Percentiles rank a stretch among this genome's conserved stretches.
These are phyloP conservation scores for Gossypium turneri DNA, from an alignment of 345 rosid species.

Conservation along the genomic window DNA sequence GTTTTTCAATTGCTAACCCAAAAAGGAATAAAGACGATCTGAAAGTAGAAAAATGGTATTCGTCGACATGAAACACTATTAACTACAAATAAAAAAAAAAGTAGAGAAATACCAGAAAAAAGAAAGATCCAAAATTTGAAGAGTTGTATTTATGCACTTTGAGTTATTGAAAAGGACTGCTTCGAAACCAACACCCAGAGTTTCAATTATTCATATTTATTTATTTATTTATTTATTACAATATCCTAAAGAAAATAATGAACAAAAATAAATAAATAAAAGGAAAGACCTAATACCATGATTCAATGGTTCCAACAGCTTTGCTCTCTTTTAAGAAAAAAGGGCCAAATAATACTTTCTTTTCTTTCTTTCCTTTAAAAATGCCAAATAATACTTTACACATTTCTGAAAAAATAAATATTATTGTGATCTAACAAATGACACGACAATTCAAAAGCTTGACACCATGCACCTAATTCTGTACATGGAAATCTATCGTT, in stretches of 20 bases:
- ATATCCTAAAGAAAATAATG: background rate
- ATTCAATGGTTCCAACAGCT: background rate
- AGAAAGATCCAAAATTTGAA: constrained; percentile 13
- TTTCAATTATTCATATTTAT: background rate
- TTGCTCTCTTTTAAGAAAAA: background rate
- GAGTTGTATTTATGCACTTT: constrained; percentile 21
- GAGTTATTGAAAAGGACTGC: constrained; percentile 28
- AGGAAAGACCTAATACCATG: constrained; percentile 2
- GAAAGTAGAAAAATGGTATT: too few species aligned
- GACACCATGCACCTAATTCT: background rate
- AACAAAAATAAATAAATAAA: too few species aligned
- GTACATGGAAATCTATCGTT: background rate
- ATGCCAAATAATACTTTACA: background rate
- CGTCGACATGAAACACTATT: too few species aligned
- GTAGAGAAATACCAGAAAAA: constrained; percentile 3
- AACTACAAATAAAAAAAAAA: constrained; percentile 9
- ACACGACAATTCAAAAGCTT: constrained; percentile 6
- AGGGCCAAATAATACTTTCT: too few species aligned
- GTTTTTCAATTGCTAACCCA: too few species aligned
- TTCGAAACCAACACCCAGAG: background rate
- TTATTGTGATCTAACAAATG: background rate
- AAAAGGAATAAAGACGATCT: too few species aligned
- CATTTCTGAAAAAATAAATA: background rate
- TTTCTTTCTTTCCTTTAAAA: background rate
- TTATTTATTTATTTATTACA: background rate